Conservation (phyloP, 129 eudicot species). For the Dittrichia graveolens region DNA sequence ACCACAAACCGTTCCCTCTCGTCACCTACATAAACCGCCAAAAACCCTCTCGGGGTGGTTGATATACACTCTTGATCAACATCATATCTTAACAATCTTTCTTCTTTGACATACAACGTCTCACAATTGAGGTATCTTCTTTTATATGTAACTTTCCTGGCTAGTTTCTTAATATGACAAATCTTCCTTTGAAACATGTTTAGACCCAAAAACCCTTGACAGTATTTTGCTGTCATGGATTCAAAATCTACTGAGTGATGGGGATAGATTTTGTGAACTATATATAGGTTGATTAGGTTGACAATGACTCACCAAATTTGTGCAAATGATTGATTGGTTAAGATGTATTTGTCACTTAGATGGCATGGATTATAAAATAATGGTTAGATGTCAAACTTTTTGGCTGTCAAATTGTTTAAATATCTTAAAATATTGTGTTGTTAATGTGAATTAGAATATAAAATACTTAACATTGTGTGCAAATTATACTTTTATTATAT, state of each 20-base stretch:
- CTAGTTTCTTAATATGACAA: slow-evolving; percentile 23
- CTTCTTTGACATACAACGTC: slow-evolving; percentile 11
- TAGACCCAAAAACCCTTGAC: slow-evolving; percentile 15
- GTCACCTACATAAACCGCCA: slow-evolving; percentile 74
- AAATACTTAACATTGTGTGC: neutral
- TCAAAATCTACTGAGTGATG: neutral
- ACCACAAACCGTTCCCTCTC: slow-evolving; percentile 68
- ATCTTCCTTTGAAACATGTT: slow-evolving; percentile 21
- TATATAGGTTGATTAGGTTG: slow-evolving; percentile 32
- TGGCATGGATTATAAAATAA: slow-evolving; percentile 31
- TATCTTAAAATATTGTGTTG: slow-evolving; percentile 21
- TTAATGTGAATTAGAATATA: slow-evolving; percentile 26
- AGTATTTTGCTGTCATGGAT: slow-evolving; percentile 15
- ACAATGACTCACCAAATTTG: slow-evolving; percentile 19
- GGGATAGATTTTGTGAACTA: slow-evolving; percentile 18
- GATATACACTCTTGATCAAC: slow-evolving; percentile 8
- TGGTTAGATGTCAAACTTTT: slow-evolving; percentile 17
- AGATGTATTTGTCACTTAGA: slow-evolving; percentile 39
- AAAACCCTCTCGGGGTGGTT: slow-evolving; percentile 59
- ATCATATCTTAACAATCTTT: slow-evolving; percentile 5
- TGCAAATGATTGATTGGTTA: slow-evolving; percentile 32
- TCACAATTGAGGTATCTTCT: slow-evolving; percentile 2
- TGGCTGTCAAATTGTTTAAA: slow-evolving; percentile 29
- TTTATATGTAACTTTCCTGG: slow-evolving; percentile 21
- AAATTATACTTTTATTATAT: neutral